These are phyloP conservation scores for Chrysopogon serrulatus DNA, from an alignment of 176 grass and related monocot species.

Conservation along the genomic window DNA sequence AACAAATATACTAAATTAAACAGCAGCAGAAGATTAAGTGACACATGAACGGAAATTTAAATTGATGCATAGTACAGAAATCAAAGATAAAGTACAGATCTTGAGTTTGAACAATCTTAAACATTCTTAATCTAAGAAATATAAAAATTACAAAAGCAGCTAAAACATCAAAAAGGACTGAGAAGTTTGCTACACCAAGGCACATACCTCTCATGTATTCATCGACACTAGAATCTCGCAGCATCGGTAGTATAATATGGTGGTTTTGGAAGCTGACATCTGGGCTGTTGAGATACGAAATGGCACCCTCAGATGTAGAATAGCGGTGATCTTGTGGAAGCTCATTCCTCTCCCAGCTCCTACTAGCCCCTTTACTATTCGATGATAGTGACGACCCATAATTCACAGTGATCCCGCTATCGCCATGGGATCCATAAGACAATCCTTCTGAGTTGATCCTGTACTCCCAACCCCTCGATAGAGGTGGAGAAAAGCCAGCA, in stretches of 20 bases:
- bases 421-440: conserved; percentile 62
- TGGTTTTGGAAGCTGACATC: conserved; percentile 57
- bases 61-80: neutral
- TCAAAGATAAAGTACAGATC: neutral
- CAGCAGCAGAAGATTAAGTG: neutral
- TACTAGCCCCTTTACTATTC: conserved; percentile 56
- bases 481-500: conserved; percentile 55
- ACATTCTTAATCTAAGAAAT: neutral
- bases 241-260: conserved; percentile 28
- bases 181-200: conserved; percentile 1
- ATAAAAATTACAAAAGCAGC: neutral
- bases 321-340: conserved; percentile 32
- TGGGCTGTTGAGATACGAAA: conserved; percentile 70
- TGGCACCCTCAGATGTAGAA: conserved; percentile 50
- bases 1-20: neutral
- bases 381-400: conserved; percentile 66
- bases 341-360: conserved; percentile 65
- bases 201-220: conserved; percentile 61
- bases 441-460: conserved; percentile 47
- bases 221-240: conserved; percentile 41
- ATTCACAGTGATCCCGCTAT: conserved; percentile 34
- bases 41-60: neutral
- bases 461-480: conserved; percentile 62
- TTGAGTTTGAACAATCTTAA: neutral
- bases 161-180: neutral